Percentiles rank a stretch among this genome's conserved stretches.
Conservation (phyloP, 2,329 filamentous ascomycete species). For the Paradendryphiella salina region DNA sequence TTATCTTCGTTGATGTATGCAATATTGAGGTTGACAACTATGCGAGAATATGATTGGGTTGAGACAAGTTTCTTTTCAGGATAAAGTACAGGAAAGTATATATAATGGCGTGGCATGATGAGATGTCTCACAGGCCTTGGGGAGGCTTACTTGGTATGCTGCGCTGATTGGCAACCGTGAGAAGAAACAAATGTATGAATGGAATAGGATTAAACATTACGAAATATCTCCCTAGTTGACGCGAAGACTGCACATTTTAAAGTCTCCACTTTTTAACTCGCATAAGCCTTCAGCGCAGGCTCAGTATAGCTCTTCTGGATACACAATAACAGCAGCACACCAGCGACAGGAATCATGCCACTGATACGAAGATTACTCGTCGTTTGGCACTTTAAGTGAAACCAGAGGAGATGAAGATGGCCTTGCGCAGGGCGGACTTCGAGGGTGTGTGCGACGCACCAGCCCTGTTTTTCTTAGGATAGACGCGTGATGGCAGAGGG, state of each 20-base stretch:
- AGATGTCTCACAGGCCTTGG: too few relatives aligned
- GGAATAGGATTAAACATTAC: background rate
- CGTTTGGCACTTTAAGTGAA: slow-evolving; percentile 52
- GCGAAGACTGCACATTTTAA: rapidly evolving
- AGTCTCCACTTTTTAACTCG: slow-evolving; percentile 13
- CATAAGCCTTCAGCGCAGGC: slow-evolving; percentile 50
- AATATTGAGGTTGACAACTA: too few relatives aligned
- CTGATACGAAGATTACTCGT: slow-evolving; percentile 58
- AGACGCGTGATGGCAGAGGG: slow-evolving; percentile 33
- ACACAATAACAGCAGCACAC: slow-evolving; percentile 32
- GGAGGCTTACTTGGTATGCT: too few relatives aligned
- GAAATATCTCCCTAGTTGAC: too few relatives aligned
- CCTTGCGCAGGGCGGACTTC: slow-evolving; percentile 54
- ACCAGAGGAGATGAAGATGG: slow-evolving; percentile 56
- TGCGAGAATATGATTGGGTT: too few relatives aligned
- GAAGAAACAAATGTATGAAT: too few relatives aligned
- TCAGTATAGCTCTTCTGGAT: slow-evolving; percentile 44
- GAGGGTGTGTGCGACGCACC: slow-evolving; percentile 57
- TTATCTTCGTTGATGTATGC: too few relatives aligned
- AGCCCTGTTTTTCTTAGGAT: slow-evolving; percentile 41
- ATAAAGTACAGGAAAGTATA: too few relatives aligned
- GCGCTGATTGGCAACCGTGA: too few relatives aligned
- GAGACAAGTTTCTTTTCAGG: too few relatives aligned
- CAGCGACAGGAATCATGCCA: slow-evolving; percentile 48
- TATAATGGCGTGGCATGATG: too few relatives aligned